Base-by-base conservation (phyloP, 306 rosid genomes). In the Morella rubra region DNA sequence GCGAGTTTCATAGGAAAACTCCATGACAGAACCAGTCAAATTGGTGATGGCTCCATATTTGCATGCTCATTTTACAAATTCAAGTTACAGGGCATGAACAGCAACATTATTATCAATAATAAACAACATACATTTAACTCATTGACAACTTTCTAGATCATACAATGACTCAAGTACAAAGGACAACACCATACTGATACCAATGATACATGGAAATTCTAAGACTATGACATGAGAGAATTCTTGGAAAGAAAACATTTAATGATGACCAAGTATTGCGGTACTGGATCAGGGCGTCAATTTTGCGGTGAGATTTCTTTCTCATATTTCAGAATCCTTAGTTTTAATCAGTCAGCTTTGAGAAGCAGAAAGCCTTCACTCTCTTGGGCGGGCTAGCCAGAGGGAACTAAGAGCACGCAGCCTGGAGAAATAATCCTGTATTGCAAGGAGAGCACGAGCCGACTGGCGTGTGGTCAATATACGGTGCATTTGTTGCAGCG, bases 371-470 rank as follows among this genome's bases (percentile, higher is more conserved):
- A 24, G 71, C 58, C 54, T 70, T 85, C 81, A 92, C 72, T 93
- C 97, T 87, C 91, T 87, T 0, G 99, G 99, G 15, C 99, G 99
- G 45, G 99, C 97, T 50, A 90, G 89, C 99, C 99, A 95, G 60
- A 95, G 97, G 4, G 99, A 90, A 79, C 99, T 95, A 14, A 95
- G 99, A 79, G 97, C 97, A 0, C 97, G 99, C 18, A 95, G 86
- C 32, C 99, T 82, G 0, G 97, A 87, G 84, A 90, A 90, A 72
- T 95, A 95, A 70, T 95, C 99, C 11, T 87, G 90, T 77, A 95
- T 90, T 1, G 97, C 99, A 15, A 95, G 93, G 67, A 95, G 93
- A 1, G 97, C 99, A 4, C 97, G 99, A 72, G 99, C 97, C 3
- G 99, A 92, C 78, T 95, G 99, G 4, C 95, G 96, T 15, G 97